Conservation (phyloP, 2,329 filamentous ascomycete genomes). For the Paraphoma sp. region DNA sequence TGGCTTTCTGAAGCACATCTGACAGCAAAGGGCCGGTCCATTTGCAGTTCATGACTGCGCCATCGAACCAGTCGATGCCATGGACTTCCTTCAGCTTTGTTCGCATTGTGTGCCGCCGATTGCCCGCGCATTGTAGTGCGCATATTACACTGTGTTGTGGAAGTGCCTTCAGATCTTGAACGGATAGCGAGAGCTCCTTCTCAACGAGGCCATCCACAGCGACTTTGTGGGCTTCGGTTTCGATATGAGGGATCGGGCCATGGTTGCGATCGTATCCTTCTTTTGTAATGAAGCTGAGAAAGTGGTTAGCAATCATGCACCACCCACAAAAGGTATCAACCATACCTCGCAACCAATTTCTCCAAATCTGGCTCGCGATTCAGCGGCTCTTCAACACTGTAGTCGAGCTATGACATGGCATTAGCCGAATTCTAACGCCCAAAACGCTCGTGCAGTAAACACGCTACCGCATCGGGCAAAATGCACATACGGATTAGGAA, state of each 20-base stretch:
- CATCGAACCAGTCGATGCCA: constrained; percentile 67
- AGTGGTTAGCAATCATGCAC: background rate
- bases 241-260: constrained; percentile 58
- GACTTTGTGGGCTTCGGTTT: constrained; percentile 51
- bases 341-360: constrained; percentile 53
- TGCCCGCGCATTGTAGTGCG: constrained; percentile 66
- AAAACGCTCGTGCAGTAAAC: constrained; percentile 4
- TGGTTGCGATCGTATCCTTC: constrained; percentile 65
- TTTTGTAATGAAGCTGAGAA: constrained; percentile 56
- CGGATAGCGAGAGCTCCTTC: constrained; percentile 53
- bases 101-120: constrained; percentile 67
- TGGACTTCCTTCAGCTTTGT: constrained; percentile 64
- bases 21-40: constrained; percentile 60
- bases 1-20: constrained; percentile 59
- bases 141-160: constrained; percentile 63
- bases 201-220: constrained; percentile 59
- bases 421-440: constrained; percentile 6
- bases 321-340: too few relatives aligned
- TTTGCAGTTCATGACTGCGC: constrained; percentile 66
- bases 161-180: constrained; percentile 56
- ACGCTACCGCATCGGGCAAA: constrained; percentile 24
- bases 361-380: constrained; percentile 57
- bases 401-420: constrained; percentile 45
- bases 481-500: constrained; percentile 9
- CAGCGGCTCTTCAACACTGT: constrained; percentile 54